These are phyloP conservation scores for Benincasa hispida DNA, from an alignment of 306 rosid genomes.

Conservation along the genomic window DNA sequence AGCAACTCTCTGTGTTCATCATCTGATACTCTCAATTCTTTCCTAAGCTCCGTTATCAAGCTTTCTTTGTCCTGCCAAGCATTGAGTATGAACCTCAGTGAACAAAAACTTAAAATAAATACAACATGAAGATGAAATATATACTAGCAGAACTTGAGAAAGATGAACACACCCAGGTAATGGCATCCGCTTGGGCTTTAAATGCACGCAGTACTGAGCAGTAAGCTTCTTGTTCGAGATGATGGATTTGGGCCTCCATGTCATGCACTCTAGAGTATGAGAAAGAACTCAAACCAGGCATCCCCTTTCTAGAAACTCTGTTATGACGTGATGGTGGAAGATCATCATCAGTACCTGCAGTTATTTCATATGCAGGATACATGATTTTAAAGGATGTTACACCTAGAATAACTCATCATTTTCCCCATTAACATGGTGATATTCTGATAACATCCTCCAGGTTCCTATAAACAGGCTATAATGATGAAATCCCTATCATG, in stretches of 20 bases:
- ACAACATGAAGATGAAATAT: neutral
- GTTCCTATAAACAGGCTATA: neutral
- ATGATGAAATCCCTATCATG: neutral
- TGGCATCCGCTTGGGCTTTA: slow-evolving; percentile 48
- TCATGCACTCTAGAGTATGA: slow-evolving; percentile 28
- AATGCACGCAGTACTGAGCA: slow-evolving; percentile 41
- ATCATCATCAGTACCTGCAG: slow-evolving; percentile 46
- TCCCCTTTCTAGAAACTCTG: slow-evolving; percentile 34
- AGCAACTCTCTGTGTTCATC: slow-evolving; percentile 47
- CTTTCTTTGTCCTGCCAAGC: slow-evolving; percentile 36
- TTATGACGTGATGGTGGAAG: slow-evolving; percentile 36
- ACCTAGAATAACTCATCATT: neutral
- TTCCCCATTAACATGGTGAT: neutral
- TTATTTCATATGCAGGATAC: slow-evolving; percentile 4
- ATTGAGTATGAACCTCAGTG: neutral
- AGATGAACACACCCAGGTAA: slow-evolving; percentile 34
- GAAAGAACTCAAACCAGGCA: slow-evolving; percentile 23
- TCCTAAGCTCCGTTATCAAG: slow-evolving; percentile 37
- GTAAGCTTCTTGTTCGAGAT: slow-evolving; percentile 42
- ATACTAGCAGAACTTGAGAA: neutral
- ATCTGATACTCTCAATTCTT: slow-evolving; percentile 45
- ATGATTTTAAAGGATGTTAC: slow-evolving; percentile 1
- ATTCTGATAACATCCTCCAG: neutral
- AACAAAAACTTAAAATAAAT: neutral
- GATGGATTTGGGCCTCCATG: slow-evolving; percentile 45